Base-by-base conservation (phyloP, 2,329 filamentous ascomycete genomes). In the Fusarium armeniacum region DNA sequence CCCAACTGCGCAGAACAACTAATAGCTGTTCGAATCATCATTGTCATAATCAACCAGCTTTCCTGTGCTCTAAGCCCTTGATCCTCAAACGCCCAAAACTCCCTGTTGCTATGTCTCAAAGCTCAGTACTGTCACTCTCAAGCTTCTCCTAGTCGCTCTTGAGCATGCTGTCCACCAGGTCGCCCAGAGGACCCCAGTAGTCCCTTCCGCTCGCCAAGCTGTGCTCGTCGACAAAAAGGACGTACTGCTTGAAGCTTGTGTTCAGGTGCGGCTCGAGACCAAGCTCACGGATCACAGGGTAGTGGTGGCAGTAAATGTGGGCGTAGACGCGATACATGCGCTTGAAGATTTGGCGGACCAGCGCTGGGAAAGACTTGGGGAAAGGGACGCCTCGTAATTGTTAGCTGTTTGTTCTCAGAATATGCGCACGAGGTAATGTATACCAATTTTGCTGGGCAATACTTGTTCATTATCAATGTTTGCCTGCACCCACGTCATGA, bases 251-350 rank as follows among this genome's bases (percentile, higher is more conserved):
- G 89, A 99, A 99, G 82, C 93, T 97, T 16, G 96, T 99, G 83
- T 99, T 99, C 71, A 99, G 88, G 81, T 99, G 96, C 45, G 97
- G 94, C 82, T 99, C 96, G 62, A 99, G 87, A 24, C 96, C 96
- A 40, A 99, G 88, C 79, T 98, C 94, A 62, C 97, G 92, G 73
- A 99, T 91, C 72, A 99, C 94, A 36, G 94, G 94, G 82, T 99
- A 99, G 84, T 99, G 96, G 82, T 99, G 96, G 85, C 97, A 99
- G 88, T 99, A 99, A 75, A 99, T 97, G 83, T 99, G 96, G 44
- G 96, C 96, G 80, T 99, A 99, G 67, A 99, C 95, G 73, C 96
- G 92, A 83, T 98, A 99, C 83, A 99, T 91, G 78, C 96, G 92
- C 87, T 99, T 99, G 89, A 98, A 98, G 79, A 99, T 94, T 82